Evolutionary conservation across 2,329 filamentous ascomycete species (phyloP).

Genomic region (Monilinia aucupariae): DNA sequence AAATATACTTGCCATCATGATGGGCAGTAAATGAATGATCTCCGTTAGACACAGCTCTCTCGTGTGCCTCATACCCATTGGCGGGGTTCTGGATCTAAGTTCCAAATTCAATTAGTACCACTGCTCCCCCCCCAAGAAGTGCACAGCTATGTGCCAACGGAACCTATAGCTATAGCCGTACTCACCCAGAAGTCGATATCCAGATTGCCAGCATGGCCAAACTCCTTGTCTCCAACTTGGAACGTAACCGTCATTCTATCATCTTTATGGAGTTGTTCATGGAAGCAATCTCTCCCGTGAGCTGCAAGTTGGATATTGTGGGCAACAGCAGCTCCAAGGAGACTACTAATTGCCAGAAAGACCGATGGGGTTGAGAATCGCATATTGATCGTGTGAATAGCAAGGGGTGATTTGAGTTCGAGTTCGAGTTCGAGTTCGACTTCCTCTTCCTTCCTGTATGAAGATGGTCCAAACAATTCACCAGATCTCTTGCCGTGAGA

Average conservation of each 20-base stretch:
- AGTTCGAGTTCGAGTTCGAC: background rate
- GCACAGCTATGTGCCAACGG: background rate
- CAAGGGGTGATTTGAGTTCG: background rate
- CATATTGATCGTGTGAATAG: slow-evolving; percentile 25
- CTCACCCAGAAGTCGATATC: slow-evolving; percentile 98
- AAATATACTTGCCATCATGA: slow-evolving; percentile 81
- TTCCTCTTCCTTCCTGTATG: background rate
- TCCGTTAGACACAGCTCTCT: slow-evolving; percentile 78
- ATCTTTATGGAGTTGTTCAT: slow-evolving; percentile 85
- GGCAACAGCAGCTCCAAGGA: slow-evolving; percentile 56
- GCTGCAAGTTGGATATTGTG: slow-evolving; percentile 96
- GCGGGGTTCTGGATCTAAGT: slow-evolving; percentile 70
- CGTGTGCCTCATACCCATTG: slow-evolving; percentile 70
- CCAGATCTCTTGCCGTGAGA: background rate
- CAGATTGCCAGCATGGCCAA: slow-evolving; percentile 87
- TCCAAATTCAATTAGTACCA: slow-evolving; percentile 16
- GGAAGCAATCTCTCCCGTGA: slow-evolving; percentile 95
- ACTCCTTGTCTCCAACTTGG: slow-evolving; percentile 95
- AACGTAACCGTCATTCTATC: slow-evolving; percentile 99
- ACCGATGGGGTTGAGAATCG: slow-evolving; percentile 32
- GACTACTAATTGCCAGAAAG: slow-evolving; percentile 30
- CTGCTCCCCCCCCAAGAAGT: background rate
- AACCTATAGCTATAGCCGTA: background rate
- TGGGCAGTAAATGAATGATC: slow-evolving; percentile 87
- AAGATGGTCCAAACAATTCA: background rate